Evolutionary conservation across 2,329 filamentous ascomycete species (phyloP).

Genomic region (Fusarium floridanum): DNA sequence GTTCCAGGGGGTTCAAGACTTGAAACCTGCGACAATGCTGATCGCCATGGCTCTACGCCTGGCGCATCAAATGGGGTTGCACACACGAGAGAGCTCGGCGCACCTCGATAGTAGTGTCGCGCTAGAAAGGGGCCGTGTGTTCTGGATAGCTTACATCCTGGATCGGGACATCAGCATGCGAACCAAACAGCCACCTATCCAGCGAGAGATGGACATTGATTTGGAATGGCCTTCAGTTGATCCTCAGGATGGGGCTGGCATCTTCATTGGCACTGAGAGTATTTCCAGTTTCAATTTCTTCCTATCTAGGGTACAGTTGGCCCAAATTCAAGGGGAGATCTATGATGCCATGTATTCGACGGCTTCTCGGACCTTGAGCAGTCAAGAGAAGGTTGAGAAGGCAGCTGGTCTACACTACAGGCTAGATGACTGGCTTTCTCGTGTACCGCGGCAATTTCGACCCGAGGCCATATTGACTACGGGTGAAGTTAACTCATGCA

Average conservation of each 20-base stretch:
- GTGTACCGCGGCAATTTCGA: background rate
- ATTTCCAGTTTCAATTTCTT: constrained; percentile 36
- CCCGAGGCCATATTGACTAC: background rate
- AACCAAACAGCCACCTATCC: constrained; percentile 9
- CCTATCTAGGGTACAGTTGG: constrained; percentile 13
- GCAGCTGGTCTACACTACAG: background rate
- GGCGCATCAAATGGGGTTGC: constrained; percentile 15
- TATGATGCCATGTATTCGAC: constrained; percentile 15
- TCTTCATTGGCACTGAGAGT: too few species aligned
- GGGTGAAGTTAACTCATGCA: background rate
- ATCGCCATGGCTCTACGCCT: constrained; percentile 28
- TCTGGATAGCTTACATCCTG: constrained; percentile 35
- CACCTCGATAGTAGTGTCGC: background rate
- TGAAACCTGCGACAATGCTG: constrained; percentile 14
- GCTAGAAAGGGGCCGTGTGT: constrained; percentile 14
- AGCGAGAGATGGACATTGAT: constrained; percentile 9
- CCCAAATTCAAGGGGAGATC: constrained; percentile 26
- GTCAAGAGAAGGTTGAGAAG: background rate
- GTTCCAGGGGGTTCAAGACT: constrained; percentile 8
- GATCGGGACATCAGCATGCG: constrained; percentile 26
- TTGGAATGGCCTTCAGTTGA: constrained; percentile 10
- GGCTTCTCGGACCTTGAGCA: background rate
- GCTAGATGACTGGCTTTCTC: constrained; percentile 17
- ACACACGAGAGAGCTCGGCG: background rate
- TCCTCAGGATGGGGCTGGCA: background rate